phyloP scores from a whole-genome alignment of 495 filamentous ascomycete genomes.

The Chaetomium tenue region DNA sequence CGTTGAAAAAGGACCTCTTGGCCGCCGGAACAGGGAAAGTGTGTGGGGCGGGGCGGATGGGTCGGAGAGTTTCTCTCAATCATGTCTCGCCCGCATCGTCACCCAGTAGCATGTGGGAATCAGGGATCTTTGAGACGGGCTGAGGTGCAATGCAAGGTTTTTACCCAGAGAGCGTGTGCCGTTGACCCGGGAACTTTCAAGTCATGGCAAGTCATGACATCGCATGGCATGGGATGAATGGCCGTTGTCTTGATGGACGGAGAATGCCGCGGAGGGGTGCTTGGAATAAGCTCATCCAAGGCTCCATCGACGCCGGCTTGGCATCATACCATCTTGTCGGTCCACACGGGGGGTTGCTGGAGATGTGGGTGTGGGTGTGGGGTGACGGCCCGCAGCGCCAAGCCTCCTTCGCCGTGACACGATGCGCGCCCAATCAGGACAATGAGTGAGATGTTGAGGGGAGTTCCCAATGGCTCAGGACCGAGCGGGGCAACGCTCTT shows the following conservation, averaged over 20 bases:
- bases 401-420: not conserved
- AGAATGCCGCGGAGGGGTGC: not conserved
- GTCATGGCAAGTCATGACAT: too few relatives aligned
- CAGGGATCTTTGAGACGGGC: not conserved
- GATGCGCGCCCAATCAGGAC: not conserved
- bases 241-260: not conserved
- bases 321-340: not conserved
- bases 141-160: not conserved
- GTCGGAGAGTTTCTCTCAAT: not conserved
- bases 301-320: slow-evolving; percentile 16
- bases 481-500: not conserved
- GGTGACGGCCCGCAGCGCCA: not conserved
- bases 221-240: not conserved
- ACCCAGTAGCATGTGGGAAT: not conserved
- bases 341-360: not conserved
- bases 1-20: not conserved
- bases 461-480: not conserved
- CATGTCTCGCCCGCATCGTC: not conserved
- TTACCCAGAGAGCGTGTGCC: slow-evolving; percentile 1
- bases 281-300: slow-evolving; percentile 20
- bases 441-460: not conserved
- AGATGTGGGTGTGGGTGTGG: not conserved
- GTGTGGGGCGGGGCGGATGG: not conserved
- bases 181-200: slow-evolving; percentile 13
- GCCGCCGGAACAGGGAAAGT: not conserved